These are phyloP conservation scores for Barnettozyma sucrosica DNA, from an alignment of 805 yeast genomes.

Conservation along the genomic window DNA sequence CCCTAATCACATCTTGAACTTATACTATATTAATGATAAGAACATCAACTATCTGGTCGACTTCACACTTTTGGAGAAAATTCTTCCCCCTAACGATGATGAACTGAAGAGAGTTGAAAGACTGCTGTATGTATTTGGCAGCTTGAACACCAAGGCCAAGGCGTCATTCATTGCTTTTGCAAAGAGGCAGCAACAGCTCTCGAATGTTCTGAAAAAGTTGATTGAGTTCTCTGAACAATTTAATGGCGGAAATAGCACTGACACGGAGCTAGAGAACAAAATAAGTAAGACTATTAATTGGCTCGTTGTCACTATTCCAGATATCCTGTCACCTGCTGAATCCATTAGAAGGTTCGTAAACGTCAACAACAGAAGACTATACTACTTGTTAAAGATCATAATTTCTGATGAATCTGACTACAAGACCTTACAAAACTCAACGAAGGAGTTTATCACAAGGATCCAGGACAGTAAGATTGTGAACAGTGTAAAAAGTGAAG, in stretches of 20 bases:
- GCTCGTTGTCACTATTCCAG: conserved; percentile 56
- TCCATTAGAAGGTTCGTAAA: conserved; percentile 48
- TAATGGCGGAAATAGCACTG: conserved; percentile 28
- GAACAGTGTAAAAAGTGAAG: conserved; percentile 27
- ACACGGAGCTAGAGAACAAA: conserved; percentile 28
- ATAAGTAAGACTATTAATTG: conserved; percentile 53
- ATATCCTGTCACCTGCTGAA: conserved; percentile 39
- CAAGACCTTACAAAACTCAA: conserved; percentile 51
- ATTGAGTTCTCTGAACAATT: conserved; percentile 44
- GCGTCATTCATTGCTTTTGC: conserved; percentile 64
- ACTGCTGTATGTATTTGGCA: conserved; percentile 41
- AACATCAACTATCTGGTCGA: conserved; percentile 65
- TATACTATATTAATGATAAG: conserved; percentile 69
- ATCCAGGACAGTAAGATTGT: conserved; percentile 47
- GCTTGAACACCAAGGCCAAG: conserved; percentile 51
- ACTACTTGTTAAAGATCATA: conserved; percentile 49
- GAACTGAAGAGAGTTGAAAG: conserved; percentile 45
- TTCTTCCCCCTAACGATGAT: conserved; percentile 51
- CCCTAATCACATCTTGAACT: conserved; percentile 59
- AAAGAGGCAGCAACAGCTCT: conserved; percentile 58
- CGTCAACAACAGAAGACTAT: conserved; percentile 53
- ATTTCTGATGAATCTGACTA: conserved; percentile 54
- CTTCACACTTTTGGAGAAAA: conserved; percentile 46
- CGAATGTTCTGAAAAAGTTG: conserved; percentile 45
- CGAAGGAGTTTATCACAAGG: conserved; percentile 56